Evolutionary conservation across 352 stramenopile genomes (phyloP), one percentile per base, ranked within the genome.

Genomic region (Globisporangium cederbergense): DNA sequence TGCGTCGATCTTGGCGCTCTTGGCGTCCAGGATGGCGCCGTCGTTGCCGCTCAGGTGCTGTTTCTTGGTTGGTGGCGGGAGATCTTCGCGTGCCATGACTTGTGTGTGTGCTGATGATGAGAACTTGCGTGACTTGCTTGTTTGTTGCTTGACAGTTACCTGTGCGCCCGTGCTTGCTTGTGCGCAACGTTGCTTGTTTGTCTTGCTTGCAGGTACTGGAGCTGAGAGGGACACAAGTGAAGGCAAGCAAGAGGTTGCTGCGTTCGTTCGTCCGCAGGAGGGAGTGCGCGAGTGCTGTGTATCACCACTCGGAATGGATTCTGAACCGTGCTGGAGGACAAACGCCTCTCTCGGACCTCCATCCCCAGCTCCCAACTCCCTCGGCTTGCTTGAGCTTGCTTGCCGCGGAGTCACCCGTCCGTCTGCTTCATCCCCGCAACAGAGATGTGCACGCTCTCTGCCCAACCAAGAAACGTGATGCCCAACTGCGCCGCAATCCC

Each of bases 301-400:
- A 32, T 65, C 50, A 65, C 49, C 38, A 13, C 32, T 58, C 40
- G 60, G 50, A 65, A 65, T 60, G 60, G 60, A 65, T 60, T 65
- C 60, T 65, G 60, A 60, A 60, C 47, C 34, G 50, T 56, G 50
- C 34, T 50, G 52, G 54, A 46, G 11, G 22, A 61, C 38, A 40
- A 61, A 36, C 9, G 18, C 3, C 9, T n/a, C n/a, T n/a, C 20
- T 18, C 38, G 43, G 57, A 62, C 57, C 57, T 62, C 43, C 28
- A 20, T 38, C 43, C 16, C 10, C 20, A 43, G 16, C 13, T 53
- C 55, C 9, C 49, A n/a, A n/a, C n/a, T 38, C 36, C 34, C 54
- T 60, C 11, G 20, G 40, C 38, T 58, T 61, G 38, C 20, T 38
- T 42, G 25, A 32, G 53, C 56, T 59, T 47, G 45, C n/a, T 51